These are phyloP conservation scores for Capronia epimyces DNA, from an alignment of 2,329 filamentous ascomycete genomes.

Conservation along the genomic window DNA sequence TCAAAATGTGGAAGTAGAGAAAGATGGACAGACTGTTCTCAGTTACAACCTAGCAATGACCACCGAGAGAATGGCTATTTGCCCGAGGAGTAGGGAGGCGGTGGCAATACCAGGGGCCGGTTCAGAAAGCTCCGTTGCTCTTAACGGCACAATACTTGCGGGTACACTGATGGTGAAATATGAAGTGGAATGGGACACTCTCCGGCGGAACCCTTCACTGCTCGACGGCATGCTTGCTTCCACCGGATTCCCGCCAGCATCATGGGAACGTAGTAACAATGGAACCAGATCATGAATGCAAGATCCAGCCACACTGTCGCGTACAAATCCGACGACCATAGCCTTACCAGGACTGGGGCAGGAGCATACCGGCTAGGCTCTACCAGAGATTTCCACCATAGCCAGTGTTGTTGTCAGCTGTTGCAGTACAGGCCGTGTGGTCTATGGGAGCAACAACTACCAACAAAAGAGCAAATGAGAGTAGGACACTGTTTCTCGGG, in stretches of 20 bases:
- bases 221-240: constrained; percentile 42
- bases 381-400: no score
- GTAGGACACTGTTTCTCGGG: no score
- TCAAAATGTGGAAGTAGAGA: constrained; percentile 14
- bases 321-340: neutral
- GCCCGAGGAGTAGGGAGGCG: constrained; percentile 46
- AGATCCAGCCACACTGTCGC: neutral
- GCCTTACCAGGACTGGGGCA: no score
- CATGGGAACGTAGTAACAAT: constrained; percentile 1
- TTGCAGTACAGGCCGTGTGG: no score
- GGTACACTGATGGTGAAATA: constrained; percentile 57
- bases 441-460: no score
- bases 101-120: constrained; percentile 38
- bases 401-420: no score
- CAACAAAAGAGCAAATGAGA: no score
- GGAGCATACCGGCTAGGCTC: no score
- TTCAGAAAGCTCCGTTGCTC: constrained; percentile 41
- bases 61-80: constrained; percentile 48
- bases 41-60: constrained; percentile 58
- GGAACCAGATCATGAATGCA: neutral
- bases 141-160: constrained; percentile 55
- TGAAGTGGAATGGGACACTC: constrained; percentile 48
- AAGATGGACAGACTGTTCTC: constrained; percentile 34
- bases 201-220: constrained; percentile 39
- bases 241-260: constrained; percentile 37